A percentile compares a stretch with the other conserved stretches of the same genome.
These are phyloP conservation scores for Euphrasia confusa DNA, from an alignment of 257 asterid genomes.

Conservation along the genomic window DNA sequence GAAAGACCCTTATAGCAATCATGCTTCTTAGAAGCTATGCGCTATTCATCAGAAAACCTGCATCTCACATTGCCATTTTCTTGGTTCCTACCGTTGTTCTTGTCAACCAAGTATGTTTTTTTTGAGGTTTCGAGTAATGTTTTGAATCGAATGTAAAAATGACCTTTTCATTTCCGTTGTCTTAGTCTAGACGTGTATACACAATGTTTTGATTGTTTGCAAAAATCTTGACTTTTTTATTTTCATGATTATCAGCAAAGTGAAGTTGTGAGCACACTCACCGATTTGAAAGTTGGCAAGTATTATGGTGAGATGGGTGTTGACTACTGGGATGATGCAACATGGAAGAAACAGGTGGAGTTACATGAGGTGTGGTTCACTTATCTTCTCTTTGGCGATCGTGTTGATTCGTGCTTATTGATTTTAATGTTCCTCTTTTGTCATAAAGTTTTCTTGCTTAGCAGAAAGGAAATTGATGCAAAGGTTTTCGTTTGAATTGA, in stretches of 20 bases:
- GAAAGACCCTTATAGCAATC: slow-evolving; percentile 71
- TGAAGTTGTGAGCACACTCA: slow-evolving; percentile 40
- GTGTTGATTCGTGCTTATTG: slow-evolving; percentile 6
- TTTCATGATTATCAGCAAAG: slow-evolving; percentile 54
- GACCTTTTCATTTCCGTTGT: background rate
- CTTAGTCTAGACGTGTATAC: background rate
- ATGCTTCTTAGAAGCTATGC: slow-evolving; percentile 81
- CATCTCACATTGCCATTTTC: slow-evolving; percentile 59
- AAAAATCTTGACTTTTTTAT: background rate
- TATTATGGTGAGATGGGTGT: slow-evolving; percentile 75
- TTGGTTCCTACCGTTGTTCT: slow-evolving; percentile 80
- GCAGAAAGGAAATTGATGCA: too few species aligned
- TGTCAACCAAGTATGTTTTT: slow-evolving; percentile 54
- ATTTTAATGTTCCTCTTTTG: background rate
- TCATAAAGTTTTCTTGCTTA: too few species aligned
- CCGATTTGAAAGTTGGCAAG: slow-evolving; percentile 68
- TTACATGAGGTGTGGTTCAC: slow-evolving; percentile 46
- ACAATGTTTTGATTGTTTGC: too few species aligned
- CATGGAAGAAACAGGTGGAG: slow-evolving; percentile 45
- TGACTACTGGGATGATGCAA: slow-evolving; percentile 67
- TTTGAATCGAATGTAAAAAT: background rate
- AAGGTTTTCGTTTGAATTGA: too few species aligned
- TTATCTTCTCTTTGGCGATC: background rate
- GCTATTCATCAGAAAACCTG: slow-evolving; percentile 50
- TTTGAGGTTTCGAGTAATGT: slow-evolving; percentile 1